Conservation (phyloP, 129 eudicot species). For the Dittrichia graveolens region DNA sequence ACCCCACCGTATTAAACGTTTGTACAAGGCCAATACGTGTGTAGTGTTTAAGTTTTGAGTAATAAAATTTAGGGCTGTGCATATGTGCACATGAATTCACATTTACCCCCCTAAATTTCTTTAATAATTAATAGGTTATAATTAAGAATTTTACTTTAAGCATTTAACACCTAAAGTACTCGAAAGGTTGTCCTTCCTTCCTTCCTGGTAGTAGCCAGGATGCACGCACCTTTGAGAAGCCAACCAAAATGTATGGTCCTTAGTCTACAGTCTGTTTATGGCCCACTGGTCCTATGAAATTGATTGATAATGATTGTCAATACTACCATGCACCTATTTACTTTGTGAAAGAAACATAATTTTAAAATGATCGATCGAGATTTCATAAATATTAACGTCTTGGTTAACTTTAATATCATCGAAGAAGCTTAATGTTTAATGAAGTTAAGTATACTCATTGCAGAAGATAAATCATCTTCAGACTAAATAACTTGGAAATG, state of each 20-base stretch:
- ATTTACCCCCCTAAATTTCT: no score
- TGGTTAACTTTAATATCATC: not conserved
- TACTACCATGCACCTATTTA: conserved; percentile 20
- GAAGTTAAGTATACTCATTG: not conserved
- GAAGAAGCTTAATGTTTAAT: not conserved
- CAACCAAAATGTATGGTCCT: conserved; percentile 41
- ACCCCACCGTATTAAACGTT: no score
- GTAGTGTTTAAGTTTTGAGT: no score
- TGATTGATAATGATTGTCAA: conserved; percentile 38
- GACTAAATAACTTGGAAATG: not conserved
- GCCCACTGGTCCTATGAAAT: conserved; percentile 34
- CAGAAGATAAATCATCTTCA: not conserved
- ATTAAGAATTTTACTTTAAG: conserved; percentile 1
- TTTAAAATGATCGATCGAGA: not conserved
- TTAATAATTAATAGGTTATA: no score
- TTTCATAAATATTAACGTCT: not conserved
- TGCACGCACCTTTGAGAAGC: conserved; percentile 43
- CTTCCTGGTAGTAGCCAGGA: conserved; percentile 14
- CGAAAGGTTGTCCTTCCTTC: conserved; percentile 20
- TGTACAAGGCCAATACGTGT: no score
- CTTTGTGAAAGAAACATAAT: not conserved
- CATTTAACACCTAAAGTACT: conserved; percentile 25
- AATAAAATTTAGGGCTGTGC: no score
- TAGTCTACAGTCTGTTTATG: conserved; percentile 30
- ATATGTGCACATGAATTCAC: no score